phyloP scores from a whole-genome alignment of 148 eudicot species.

The Oxyria digyna region DNA sequence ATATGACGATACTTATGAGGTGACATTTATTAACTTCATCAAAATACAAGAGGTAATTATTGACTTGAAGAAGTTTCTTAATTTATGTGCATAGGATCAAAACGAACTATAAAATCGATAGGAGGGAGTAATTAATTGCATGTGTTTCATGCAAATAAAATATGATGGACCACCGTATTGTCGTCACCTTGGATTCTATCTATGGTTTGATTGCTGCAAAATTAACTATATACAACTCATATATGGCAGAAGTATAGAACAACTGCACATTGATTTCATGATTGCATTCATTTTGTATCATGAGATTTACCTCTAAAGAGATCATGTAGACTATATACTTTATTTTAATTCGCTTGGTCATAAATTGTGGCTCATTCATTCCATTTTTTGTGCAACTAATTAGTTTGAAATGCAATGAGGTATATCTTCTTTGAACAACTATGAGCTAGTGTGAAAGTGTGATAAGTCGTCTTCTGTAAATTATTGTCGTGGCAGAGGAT shows the following conservation, averaged over 20 bases:
- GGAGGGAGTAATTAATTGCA: slow-evolving; percentile 2
- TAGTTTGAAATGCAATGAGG: neutral
- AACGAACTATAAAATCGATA: too few relatives aligned
- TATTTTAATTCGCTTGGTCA: neutral
- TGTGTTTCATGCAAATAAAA: neutral
- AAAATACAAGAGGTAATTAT: too few relatives aligned
- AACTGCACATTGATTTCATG: neutral
- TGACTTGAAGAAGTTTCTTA: too few relatives aligned
- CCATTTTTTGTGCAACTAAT: too few relatives aligned
- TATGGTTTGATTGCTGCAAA: neutral
- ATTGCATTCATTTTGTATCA: neutral
- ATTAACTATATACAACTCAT: neutral
- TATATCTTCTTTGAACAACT: neutral
- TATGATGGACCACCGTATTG: neutral
- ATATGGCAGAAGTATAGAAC: neutral
- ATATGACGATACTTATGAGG: too few relatives aligned
- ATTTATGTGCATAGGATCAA: too few relatives aligned
- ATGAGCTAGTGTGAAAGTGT: neutral
- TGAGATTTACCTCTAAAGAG: neutral
- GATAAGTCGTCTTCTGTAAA: too few relatives aligned
- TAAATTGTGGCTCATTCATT: neutral
- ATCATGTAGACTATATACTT: neutral
- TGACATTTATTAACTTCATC: too few relatives aligned
- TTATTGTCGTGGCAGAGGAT: too few relatives aligned
- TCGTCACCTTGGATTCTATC: neutral